A percentile compares a stretch with the other conserved stretches of the same genome.
These are phyloP conservation scores for Smittium mucronatum DNA, from an alignment of 371 early-diverging fungal genomes.

Conservation along the genomic window DNA sequence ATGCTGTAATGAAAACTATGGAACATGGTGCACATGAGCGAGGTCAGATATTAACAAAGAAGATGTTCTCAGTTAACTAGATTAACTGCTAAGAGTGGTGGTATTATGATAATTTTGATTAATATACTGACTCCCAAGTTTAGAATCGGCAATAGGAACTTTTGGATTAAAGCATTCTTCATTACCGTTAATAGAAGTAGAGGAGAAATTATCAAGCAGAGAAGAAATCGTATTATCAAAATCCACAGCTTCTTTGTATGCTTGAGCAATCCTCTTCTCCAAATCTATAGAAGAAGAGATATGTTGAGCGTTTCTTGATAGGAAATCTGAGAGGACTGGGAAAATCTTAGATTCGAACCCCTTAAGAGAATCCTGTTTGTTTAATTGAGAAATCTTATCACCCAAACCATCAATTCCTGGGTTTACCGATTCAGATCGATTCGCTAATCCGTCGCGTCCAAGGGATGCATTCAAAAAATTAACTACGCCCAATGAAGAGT, in stretches of 20 bases:
- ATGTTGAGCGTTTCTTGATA: neutral
- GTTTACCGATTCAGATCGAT: too few species aligned
- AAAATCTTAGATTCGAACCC: neutral
- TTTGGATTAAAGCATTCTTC: neutral
- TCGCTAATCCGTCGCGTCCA: too few species aligned
- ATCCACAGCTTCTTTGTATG: neutral
- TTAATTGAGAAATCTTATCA: too few species aligned
- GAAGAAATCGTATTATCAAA: neutral
- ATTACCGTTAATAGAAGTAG: neutral
- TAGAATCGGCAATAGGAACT: neutral
- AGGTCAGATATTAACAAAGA: too few species aligned
- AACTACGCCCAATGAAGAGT: too few species aligned
- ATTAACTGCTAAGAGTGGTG: neutral
- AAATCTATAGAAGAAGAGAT: neutral
- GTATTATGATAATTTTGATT: neutral
- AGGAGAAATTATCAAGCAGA: neutral
- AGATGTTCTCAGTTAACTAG: too few species aligned
- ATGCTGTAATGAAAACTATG: too few species aligned
- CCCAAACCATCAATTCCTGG: too few species aligned
- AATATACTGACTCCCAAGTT: too few species aligned
- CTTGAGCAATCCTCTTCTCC: neutral
- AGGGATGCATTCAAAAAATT: too few species aligned
- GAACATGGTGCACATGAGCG: too few species aligned
- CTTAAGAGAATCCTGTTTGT: too few species aligned
- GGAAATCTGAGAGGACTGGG: neutral